Conservation (phyloP, 768 basidiomycete genomes). For the Candolleomyces eurysporus region DNA sequence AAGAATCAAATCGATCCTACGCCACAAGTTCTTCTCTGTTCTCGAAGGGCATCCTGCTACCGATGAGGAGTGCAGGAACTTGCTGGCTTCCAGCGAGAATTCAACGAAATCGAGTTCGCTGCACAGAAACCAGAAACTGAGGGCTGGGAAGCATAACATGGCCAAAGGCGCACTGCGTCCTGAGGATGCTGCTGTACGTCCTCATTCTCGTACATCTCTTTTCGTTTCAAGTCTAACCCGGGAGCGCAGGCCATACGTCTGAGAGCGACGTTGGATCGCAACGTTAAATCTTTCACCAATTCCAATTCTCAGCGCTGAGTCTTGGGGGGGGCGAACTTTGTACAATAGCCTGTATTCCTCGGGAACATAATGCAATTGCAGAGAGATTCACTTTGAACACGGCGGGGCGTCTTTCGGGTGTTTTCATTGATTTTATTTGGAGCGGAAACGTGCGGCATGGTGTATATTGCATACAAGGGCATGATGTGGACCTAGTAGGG, state of each 20-base stretch:
- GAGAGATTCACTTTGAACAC: not conserved
- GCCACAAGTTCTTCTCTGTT: conserved; percentile 82
- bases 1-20: conserved; percentile 78
- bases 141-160: conserved; percentile 82
- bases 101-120: conserved; percentile 36
- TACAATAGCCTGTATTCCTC: too few relatives aligned
- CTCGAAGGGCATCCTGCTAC: conserved; percentile 70
- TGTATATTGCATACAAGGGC: conserved; percentile 4
- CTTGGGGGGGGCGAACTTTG: too few relatives aligned
- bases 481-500: conserved; percentile 1
- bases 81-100: conserved; percentile 47
- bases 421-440: conserved; percentile 11
- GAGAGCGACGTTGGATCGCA: conserved; percentile 61
- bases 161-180: conserved; percentile 81
- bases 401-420: conserved; percentile 1
- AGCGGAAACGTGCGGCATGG: conserved; percentile 3
- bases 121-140: conserved; percentile 49
- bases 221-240: not conserved
- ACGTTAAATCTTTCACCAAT: conserved; percentile 22
- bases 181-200: conserved; percentile 77
- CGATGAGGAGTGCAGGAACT: conserved; percentile 68
- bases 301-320: not conserved
- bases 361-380: not conserved
- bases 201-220: not conserved
- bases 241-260: conserved; percentile 60